phyloP scores from a whole-genome alignment of 805 yeast species.

The Yarrowia osloensis region DNA sequence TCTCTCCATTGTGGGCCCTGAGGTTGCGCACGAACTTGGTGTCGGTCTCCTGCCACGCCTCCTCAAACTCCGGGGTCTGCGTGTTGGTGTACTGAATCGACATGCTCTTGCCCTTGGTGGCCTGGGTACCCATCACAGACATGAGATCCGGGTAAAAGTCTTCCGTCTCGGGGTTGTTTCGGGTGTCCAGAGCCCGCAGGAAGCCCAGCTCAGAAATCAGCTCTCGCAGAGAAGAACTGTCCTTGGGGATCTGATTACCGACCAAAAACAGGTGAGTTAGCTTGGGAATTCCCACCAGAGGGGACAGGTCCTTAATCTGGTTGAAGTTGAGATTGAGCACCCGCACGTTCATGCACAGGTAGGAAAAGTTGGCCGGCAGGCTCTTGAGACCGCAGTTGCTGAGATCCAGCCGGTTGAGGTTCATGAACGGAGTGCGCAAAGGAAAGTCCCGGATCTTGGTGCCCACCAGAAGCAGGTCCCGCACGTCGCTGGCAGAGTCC shows the following conservation, averaged over 20 bases:
- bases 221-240: background rate
- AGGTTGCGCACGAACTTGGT: background rate
- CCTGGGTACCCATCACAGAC: background rate
- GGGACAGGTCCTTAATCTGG: constrained; percentile 36
- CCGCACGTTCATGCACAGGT: constrained; percentile 39
- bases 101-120: background rate
- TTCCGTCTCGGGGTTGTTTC: constrained; percentile 13
- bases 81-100: constrained; percentile 13
- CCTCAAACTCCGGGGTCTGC: background rate
- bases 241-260: constrained; percentile 37
- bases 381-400: constrained; percentile 36
- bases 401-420: constrained; percentile 41
- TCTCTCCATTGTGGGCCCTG: background rate
- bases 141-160: constrained; percentile 19
- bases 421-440: constrained; percentile 39
- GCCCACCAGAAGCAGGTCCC: constrained; percentile 48
- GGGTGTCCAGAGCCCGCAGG: background rate
- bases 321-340: constrained; percentile 43
- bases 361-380: constrained; percentile 39
- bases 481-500: constrained; percentile 39
- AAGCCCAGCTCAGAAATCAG: background rate
- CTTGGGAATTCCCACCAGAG: constrained; percentile 38
- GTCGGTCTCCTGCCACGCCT: constrained; percentile 13
- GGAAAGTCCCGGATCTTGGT: constrained; percentile 33
- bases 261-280: constrained; percentile 38